Conservation (phyloP, 306 rosid genomes). For the Lathyrus tuberosus region DNA sequence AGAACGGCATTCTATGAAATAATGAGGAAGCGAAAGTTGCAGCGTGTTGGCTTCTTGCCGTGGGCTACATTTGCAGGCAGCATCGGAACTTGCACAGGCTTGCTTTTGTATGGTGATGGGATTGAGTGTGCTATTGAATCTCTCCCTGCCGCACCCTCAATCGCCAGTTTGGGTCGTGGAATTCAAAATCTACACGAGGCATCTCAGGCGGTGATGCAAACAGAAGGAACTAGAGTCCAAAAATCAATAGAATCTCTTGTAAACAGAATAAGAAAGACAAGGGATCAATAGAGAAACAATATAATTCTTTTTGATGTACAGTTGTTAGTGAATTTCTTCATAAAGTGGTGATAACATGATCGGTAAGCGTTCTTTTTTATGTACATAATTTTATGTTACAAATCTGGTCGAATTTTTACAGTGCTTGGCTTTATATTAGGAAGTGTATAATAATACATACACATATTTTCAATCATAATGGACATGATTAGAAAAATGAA, state of each 20-base stretch:
- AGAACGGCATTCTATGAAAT: constrained; percentile 80
- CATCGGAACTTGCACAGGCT: constrained; percentile 65
- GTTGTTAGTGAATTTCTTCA: constrained; percentile 31
- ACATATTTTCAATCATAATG: neutral
- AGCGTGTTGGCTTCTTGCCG: constrained; percentile 62
- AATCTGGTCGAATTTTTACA: neutral
- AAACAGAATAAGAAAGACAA: constrained; percentile 58
- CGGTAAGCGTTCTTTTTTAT: constrained; percentile 40
- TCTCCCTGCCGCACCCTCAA: constrained; percentile 71
- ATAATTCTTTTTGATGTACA: constrained; percentile 35
- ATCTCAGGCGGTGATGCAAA: constrained; percentile 51
- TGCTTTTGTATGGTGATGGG: constrained; percentile 73
- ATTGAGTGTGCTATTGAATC: constrained; percentile 68
- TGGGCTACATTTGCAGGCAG: constrained; percentile 81
- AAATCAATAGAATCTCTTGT: constrained; percentile 61
- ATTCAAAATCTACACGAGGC: constrained; percentile 60
- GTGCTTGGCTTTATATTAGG: neutral
- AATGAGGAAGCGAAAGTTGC: constrained; percentile 67
- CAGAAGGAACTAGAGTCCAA: constrained; percentile 63
- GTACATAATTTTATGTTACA: constrained; percentile 39
- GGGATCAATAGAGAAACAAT: constrained; percentile 45
- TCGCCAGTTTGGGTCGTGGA: constrained; percentile 80
- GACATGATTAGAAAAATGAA: neutral
- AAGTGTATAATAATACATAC: constrained; percentile 7
- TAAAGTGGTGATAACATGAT: constrained; percentile 28